Evolutionary conservation across 495 filamentous ascomycete genomes (phyloP).

Genomic region (Penicillium daleae): DNA sequence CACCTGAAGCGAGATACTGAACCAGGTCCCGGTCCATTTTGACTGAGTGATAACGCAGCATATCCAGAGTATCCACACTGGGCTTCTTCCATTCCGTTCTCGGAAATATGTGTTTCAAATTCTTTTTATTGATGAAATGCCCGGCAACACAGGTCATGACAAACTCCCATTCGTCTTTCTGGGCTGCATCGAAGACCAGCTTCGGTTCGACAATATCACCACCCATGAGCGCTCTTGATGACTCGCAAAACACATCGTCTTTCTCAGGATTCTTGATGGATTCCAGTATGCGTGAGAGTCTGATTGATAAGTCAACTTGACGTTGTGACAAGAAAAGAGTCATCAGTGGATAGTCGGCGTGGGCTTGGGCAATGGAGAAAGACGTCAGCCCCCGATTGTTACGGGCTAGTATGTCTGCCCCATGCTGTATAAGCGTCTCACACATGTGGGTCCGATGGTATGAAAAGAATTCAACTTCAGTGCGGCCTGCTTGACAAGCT

Average conservation of each 20-base stretch:
- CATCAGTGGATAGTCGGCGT: constrained; percentile 19
- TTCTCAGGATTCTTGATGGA: constrained; percentile 3
- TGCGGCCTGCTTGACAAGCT: constrained; percentile 8
- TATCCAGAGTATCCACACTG: constrained; percentile 10
- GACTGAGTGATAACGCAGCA: constrained; percentile 11
- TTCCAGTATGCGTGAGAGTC: constrained; percentile 1
- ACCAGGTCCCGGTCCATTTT: constrained; percentile 10
- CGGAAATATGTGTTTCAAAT: neutral
- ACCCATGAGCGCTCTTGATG: constrained; percentile 8
- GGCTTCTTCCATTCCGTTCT: neutral
- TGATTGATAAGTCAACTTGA: neutral
- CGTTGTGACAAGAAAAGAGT: constrained; percentile 6
- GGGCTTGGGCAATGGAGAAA: constrained; percentile 5
- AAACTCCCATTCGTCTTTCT: constrained; percentile 19
- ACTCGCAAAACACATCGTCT: neutral
- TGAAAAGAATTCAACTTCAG: neutral
- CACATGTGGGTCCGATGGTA: constrained; percentile 15
- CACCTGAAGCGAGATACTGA: constrained; percentile 4
- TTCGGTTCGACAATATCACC: constrained; percentile 2
- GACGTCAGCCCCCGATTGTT: neutral
- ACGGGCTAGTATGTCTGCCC: constrained; percentile 6
- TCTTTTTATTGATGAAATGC: constrained; percentile 8
- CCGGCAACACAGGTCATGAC: constrained; percentile 19
- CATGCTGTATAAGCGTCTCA: constrained; percentile 7
- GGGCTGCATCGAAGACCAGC: constrained; percentile 2